Base-by-base conservation (phyloP, 106 monocot species). In the Acorus gramineus region DNA sequence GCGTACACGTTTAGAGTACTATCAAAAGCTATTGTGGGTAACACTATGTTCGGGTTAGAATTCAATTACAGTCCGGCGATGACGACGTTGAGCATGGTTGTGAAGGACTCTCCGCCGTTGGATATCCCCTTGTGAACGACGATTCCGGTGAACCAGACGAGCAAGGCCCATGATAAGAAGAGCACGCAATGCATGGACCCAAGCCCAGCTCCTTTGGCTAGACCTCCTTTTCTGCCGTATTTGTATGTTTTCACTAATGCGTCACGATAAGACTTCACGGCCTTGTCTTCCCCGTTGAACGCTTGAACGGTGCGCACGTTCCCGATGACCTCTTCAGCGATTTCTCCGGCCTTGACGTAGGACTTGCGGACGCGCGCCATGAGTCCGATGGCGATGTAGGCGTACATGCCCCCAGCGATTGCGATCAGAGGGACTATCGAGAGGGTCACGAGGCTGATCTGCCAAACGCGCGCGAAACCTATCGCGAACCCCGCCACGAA, bases 61-160 rank as follows among this genome's bases (percentile, higher is more conserved):
- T 28, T 28, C 28, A 28, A 28, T 89, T 72, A 99, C 98, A 99
- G 72, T 55, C 98, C 98, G 8, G 92, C 51, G 57, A 99, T 89
- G 75, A 99, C 92, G 14, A 99, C 98, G 73, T 99, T 99, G 60
- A 99, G 92, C 88, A 99, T 99, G 8, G 98, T 99, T 28, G 98
- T 99, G 75, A 99, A 99, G 6, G 92, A 89, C 48, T 92, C 89
- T 48, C 98, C 98, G 0, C 98, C 98, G 61, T 92, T 99, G 4
- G 98, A 57, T 49, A 99, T 89, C 4, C 58, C 59, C 77, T 84
- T 89, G 74, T 92, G 92, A 47, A 92, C 88, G 12, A 89, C 61
- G 52, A 99, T 76, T 60, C 92, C 75, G n/a, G 98, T 86, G 78
- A 72, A 99, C 98, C 98, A 99, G 11, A 84, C 75, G 13, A 99